Evolutionary conservation across 140 eudicot genomes (phyloP).

Genomic region (Artemisia princeps): DNA sequence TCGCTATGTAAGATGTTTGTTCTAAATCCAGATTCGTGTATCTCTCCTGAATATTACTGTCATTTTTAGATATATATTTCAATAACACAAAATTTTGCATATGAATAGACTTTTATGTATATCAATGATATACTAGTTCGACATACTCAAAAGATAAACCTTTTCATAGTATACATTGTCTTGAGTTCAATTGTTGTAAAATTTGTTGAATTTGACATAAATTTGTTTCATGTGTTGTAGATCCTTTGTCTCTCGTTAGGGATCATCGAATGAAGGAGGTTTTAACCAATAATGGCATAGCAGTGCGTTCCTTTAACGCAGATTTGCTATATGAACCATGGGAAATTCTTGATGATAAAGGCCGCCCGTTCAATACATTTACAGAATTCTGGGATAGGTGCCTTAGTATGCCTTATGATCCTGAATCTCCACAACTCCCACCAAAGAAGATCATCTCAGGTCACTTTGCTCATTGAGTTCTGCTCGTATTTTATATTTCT

Average conservation of each 20-base stretch:
- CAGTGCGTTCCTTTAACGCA: constrained; percentile 81
- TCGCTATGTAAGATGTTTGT: neutral
- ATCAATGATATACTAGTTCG: neutral
- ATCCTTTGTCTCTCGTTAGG: constrained; percentile 85
- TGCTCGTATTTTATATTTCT: neutral
- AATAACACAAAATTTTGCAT: neutral
- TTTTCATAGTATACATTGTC: neutral
- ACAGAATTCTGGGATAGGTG: constrained; percentile 81
- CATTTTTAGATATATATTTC: neutral
- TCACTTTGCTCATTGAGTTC: constrained; percentile 26
- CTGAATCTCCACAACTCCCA: constrained; percentile 91
- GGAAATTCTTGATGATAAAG: constrained; percentile 77
- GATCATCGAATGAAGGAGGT: constrained; percentile 88
- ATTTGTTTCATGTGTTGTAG: constrained; percentile 33
- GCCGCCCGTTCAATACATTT: constrained; percentile 67
- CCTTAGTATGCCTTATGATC: constrained; percentile 84
- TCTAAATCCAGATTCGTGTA: neutral
- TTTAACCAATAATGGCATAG: constrained; percentile 62
- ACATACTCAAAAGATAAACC: constrained; percentile 2
- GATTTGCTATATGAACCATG: constrained; percentile 96
- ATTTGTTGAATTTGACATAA: neutral
- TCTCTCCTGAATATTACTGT: neutral
- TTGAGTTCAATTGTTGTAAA: neutral
- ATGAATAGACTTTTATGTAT: too few species aligned
- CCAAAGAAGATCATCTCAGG: constrained; percentile 91